phyloP scores from a whole-genome alignment of 2,329 filamentous ascomycete genomes.

The Aaosphaeria pasadenensis region DNA sequence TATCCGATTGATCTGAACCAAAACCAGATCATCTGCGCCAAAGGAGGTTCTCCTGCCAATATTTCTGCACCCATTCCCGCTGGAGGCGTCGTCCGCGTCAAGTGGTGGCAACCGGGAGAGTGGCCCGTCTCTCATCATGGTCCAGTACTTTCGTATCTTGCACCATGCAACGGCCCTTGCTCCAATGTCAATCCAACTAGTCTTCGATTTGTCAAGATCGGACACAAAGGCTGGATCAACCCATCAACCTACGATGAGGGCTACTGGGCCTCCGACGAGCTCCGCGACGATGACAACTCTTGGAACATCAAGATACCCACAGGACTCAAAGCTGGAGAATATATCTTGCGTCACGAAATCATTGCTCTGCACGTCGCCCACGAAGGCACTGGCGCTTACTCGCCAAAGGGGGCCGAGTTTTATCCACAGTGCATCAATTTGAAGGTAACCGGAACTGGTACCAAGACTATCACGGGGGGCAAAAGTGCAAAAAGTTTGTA shows the following conservation, averaged over 20 bases:
- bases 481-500: slow-evolving; percentile 38
- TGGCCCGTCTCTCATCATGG: slow-evolving; percentile 26
- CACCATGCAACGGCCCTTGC: slow-evolving; percentile 17
- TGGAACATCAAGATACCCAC: slow-evolving; percentile 42
- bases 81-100: slow-evolving; percentile 8
- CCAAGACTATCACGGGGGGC: slow-evolving; percentile 28
- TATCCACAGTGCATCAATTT: slow-evolving; percentile 52
- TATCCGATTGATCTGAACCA: slow-evolving; percentile 13
- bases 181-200: slow-evolving; percentile 16
- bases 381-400: slow-evolving; percentile 26
- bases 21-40: slow-evolving; percentile 26
- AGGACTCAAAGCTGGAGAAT: slow-evolving; percentile 41
- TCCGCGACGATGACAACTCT: slow-evolving; percentile 43
- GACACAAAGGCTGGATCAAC: slow-evolving; percentile 16
- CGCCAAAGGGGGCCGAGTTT: slow-evolving; percentile 46
- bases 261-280: slow-evolving; percentile 20
- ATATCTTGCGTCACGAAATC: slow-evolving; percentile 51
- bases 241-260: slow-evolving; percentile 12
- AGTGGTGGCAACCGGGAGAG: slow-evolving; percentile 24
- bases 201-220: slow-evolving; percentile 29
- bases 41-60: slow-evolving; percentile 15
- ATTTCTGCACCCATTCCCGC: slow-evolving; percentile 19
- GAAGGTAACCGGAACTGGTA: slow-evolving; percentile 41
- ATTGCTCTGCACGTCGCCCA: slow-evolving; percentile 43
- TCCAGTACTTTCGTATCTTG: slow-evolving; percentile 28